Evolutionary conservation across 2,329 filamentous ascomycete genomes (phyloP).

Genomic region (Cucurbitaria berberidis): DNA sequence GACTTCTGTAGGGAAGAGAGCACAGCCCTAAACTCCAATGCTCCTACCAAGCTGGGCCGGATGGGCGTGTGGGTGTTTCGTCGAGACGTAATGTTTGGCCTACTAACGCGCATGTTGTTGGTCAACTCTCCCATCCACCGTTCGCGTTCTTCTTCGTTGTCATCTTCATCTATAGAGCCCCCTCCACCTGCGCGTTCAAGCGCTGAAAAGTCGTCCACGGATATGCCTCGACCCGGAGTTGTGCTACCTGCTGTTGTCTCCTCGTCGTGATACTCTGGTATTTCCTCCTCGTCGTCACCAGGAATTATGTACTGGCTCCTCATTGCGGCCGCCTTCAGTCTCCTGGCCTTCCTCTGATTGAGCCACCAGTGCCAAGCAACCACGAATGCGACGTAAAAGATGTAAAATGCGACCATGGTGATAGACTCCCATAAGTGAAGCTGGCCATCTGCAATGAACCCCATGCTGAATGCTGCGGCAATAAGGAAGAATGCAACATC

Average conservation of each 20-base stretch:
- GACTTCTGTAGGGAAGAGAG: slow-evolving; percentile 85
- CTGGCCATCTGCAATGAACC: slow-evolving; percentile 83
- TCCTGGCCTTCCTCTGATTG: slow-evolving; percentile 65
- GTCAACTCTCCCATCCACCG: slow-evolving; percentile 78
- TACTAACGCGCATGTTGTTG: slow-evolving; percentile 88
- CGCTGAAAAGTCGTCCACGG: slow-evolving; percentile 68
- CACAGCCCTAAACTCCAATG: slow-evolving; percentile 90
- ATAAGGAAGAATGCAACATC: slow-evolving; percentile 93
- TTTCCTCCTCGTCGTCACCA: slow-evolving; percentile 63
- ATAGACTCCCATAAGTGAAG: slow-evolving; percentile 88
- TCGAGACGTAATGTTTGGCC: slow-evolving; percentile 68
- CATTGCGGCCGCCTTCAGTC: slow-evolving; percentile 72
- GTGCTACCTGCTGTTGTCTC: slow-evolving; percentile 53
- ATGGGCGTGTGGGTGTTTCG: slow-evolving; percentile 83
- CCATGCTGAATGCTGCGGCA: slow-evolving; percentile 84
- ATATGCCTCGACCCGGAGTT: slow-evolving; percentile 56
- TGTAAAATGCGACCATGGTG: slow-evolving; percentile 88
- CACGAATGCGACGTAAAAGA: slow-evolving; percentile 87
- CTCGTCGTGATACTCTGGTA: slow-evolving; percentile 60
- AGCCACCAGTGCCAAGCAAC: slow-evolving; percentile 92
- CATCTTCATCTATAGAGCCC: slow-evolving; percentile 61
- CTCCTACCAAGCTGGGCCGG: slow-evolving; percentile 89
- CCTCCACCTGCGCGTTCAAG: slow-evolving; percentile 66
- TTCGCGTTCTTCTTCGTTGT: slow-evolving; percentile 68
- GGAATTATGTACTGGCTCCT: slow-evolving; percentile 74